Percentiles rank a stretch among this genome's conserved stretches.
Conservation (phyloP, 169 alveolate species). For the Plasmodium cynomolgi region DNA sequence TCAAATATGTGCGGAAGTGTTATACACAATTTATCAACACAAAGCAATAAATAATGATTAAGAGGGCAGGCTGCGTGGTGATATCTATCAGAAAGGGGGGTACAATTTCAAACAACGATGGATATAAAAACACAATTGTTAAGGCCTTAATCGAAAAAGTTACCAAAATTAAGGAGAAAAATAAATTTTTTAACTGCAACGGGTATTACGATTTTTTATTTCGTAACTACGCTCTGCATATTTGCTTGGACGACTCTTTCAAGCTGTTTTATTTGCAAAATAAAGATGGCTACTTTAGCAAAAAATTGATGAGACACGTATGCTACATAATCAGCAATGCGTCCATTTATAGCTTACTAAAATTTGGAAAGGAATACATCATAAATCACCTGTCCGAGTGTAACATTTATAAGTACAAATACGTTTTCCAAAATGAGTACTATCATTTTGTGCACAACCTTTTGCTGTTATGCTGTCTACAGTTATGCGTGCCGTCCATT, state of each 20-base stretch:
- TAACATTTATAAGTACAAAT: slow-evolving; percentile 63
- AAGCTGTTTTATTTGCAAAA: slow-evolving; percentile 56
- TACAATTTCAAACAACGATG: background rate
- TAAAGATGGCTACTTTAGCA: slow-evolving; percentile 34
- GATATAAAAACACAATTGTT: slow-evolving; percentile 1
- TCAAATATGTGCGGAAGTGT: background rate
- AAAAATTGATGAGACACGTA: slow-evolving; percentile 20
- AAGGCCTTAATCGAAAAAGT: slow-evolving; percentile 43
- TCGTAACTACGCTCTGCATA: slow-evolving; percentile 11
- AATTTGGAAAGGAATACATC: slow-evolving; percentile 23
- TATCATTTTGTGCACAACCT: slow-evolving; percentile 45
- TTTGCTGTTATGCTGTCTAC: slow-evolving; percentile 27
- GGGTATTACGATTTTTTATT: slow-evolving; percentile 19
- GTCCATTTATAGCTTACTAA: slow-evolving; percentile 23
- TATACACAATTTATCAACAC: background rate
- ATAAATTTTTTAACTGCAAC: slow-evolving; percentile 39
- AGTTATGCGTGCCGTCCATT: slow-evolving; percentile 19
- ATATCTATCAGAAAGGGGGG: background rate
- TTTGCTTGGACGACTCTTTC: slow-evolving; percentile 50
- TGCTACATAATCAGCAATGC: slow-evolving; percentile 25
- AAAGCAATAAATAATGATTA: slow-evolving; percentile 21
- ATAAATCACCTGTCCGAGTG: slow-evolving; percentile 55
- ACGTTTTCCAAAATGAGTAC: slow-evolving; percentile 16
- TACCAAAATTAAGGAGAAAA: slow-evolving; percentile 37
- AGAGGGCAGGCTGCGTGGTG: background rate